Percentiles rank a stretch among this genome's conserved stretches.
These are phyloP conservation scores for Vaccinium darrowii DNA, from an alignment of 148 eudicot genomes.

Conservation along the genomic window DNA sequence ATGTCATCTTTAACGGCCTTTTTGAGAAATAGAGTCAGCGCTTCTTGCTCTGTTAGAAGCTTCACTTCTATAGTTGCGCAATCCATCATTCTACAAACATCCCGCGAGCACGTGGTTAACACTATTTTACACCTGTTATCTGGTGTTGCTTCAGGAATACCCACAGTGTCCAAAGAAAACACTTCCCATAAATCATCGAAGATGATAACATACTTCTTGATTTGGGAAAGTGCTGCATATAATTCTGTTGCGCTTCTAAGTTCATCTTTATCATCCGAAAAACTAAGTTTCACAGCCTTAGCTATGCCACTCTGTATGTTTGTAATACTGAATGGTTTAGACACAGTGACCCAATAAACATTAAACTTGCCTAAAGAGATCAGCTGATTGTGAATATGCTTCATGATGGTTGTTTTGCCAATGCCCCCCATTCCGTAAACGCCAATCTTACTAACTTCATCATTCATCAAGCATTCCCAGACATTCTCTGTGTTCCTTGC, in stretches of 20 bases:
- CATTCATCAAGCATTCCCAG: constrained; percentile 2
- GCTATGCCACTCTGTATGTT: background rate
- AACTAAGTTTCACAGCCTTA: background rate
- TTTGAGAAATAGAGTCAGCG: background rate
- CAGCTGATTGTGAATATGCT: background rate
- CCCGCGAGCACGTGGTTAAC: background rate
- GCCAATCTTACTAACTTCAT: background rate
- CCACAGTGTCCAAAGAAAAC: background rate
- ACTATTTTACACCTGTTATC: background rate
- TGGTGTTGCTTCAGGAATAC: background rate
- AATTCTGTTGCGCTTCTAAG: background rate
- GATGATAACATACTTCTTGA: background rate
- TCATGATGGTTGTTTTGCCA: constrained; percentile 7
- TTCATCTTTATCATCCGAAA: background rate
- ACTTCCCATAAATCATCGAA: background rate
- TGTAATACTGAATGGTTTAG: background rate
- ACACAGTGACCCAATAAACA: background rate
- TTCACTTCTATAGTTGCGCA: background rate
- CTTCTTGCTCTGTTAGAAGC: background rate
- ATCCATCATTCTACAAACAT: background rate
- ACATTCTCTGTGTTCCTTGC: background rate
- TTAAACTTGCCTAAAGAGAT: background rate
- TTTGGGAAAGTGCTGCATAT: background rate
- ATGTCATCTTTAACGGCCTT: background rate
- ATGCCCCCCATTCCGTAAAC: background rate